phyloP scores from a whole-genome alignment of 176 grass and related monocot genomes.

The Eleusine indica region DNA sequence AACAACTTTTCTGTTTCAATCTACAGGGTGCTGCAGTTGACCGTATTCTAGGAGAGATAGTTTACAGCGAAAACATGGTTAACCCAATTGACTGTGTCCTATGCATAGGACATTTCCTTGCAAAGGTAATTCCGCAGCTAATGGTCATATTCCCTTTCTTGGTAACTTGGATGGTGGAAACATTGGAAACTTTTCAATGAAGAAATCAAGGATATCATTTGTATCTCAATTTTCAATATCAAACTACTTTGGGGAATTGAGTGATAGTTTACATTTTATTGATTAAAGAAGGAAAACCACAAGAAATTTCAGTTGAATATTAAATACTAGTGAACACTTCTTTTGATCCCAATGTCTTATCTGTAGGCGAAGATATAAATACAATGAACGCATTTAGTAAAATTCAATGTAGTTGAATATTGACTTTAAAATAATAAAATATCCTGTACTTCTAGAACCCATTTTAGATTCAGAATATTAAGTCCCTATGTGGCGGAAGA shows the following conservation, averaged over 20 bases:
- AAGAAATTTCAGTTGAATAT: background rate
- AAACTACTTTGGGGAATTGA: background rate
- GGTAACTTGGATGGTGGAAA: background rate
- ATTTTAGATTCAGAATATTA: background rate
- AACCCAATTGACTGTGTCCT: conserved; percentile 97
- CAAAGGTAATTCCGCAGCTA: conserved; percentile 63
- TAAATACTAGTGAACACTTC: too few relatives aligned
- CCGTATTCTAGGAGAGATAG: conserved; percentile 94
- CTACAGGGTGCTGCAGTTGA: conserved; percentile 92
- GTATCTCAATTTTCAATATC: background rate
- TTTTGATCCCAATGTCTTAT: background rate
- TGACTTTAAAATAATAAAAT: background rate
- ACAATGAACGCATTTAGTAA: too few relatives aligned
- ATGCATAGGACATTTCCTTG: conserved; percentile 92
- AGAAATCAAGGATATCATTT: background rate
- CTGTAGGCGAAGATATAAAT: too few relatives aligned
- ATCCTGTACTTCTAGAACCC: background rate
- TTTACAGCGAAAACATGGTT: conserved; percentile 93
- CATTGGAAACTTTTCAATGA: too few relatives aligned
- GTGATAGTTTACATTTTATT: background rate
- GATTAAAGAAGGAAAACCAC: background rate
- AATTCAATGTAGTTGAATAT: too few relatives aligned
- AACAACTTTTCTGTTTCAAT: conserved; percentile 33
- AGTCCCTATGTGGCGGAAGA: background rate
- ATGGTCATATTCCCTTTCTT: background rate